Base-by-base conservation (phyloP, 768 basidiomycete species). In the Leccinum fibrillosum region DNA sequence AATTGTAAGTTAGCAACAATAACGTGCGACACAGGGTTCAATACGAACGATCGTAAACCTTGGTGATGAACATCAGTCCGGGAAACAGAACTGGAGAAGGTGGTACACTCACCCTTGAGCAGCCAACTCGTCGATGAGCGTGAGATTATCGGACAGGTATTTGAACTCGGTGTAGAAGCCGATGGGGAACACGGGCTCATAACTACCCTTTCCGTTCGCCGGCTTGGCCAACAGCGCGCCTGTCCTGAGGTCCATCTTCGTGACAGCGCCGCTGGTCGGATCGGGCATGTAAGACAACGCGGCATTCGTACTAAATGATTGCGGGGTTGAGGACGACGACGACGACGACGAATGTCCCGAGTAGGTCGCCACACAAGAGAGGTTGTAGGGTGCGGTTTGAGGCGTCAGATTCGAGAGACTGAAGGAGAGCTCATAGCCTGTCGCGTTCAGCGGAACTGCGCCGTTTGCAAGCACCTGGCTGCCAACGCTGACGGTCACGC, bases 231-330 rank as follows among this genome's bases (percentile, higher is more conserved):
- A 66, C 48, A 86, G 50, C 0, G 80, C 82, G 11, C 85, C 84
- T 2, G 83, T 85, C 49, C 82, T 74, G 56, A 80, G 71, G 65
- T 86, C 84, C 78, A 84, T 82, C 63, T 85, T 86, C 1, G 82
- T 83, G 11, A 80, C 83, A 12, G 77, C 74, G 5, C 82, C 77
- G 53, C 76, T 80, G 8, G 66, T 71, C 2, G 77, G 81, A 30
- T 76, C 56, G 8, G 83, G 83, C 47, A 85, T 67, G 62, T 75
- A 83, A 12, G 77, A 77, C 52, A 89, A 69, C 19, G 74, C 61
- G 2, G 79, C 75, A 1, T 70, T 72, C 1, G 82, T 67, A 10
- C 63, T 69, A 62, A 83, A 86, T 9, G 61, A 74, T 53, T 82
- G 80, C 11, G 50, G 12, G 17, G 50, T 61, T 35, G 35, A 35